Evolutionary conservation across 345 rosid genomes (phyloP).

Genomic region (Eucalyptus curtisii): DNA sequence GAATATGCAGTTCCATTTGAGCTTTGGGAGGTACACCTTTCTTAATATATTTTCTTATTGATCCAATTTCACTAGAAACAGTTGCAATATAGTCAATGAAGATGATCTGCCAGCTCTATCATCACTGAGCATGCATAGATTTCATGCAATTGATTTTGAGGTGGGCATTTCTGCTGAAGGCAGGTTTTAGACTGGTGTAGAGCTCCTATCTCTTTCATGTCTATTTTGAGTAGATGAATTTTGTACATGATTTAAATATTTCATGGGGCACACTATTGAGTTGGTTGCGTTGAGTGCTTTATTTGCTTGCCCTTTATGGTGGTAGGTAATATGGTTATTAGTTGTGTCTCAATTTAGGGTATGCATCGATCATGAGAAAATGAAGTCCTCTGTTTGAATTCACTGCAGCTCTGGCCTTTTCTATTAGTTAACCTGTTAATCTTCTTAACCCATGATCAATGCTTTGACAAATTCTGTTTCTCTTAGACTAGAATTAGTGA

Average conservation of each 20-base stretch:
- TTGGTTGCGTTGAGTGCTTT: neutral
- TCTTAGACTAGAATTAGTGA: neutral
- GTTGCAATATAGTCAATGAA: neutral
- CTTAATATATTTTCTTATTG: neutral
- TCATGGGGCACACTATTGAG: neutral
- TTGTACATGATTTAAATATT: neutral
- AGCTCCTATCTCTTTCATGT: neutral
- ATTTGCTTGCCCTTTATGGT: neutral
- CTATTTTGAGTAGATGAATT: neutral
- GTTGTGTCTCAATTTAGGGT: neutral
- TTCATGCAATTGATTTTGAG: neutral
- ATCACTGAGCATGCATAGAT: neutral
- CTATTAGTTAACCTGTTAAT: neutral
- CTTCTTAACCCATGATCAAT: neutral
- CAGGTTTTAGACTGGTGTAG: neutral
- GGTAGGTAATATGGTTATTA: neutral
- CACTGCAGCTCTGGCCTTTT: neutral
- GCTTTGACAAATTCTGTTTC: neutral
- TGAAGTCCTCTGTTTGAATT: neutral
- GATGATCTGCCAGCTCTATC: neutral
- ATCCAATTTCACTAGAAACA: neutral
- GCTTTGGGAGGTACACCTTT: slow-evolving; percentile 79
- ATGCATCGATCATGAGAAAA: neutral
- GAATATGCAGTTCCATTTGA: slow-evolving; percentile 97
- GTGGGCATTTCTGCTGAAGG: neutral